phyloP scores from a whole-genome alignment of 2,329 filamentous ascomycete species.

The Cucurbitaria berberidis region DNA sequence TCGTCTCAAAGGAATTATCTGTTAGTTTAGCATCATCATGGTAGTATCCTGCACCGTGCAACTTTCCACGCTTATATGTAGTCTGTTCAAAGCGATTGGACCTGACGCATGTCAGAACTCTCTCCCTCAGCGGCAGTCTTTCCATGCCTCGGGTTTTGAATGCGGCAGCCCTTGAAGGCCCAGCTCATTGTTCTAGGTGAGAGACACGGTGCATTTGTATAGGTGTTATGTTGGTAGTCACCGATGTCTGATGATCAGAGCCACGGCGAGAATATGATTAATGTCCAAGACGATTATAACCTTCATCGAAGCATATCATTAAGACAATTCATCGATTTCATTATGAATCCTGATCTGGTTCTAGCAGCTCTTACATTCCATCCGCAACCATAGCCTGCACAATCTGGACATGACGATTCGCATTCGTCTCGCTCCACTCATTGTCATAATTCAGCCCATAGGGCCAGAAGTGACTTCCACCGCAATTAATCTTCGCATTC shows the following conservation, averaged over 20 bases:
- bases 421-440: conserved; percentile 47
- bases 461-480: conserved; percentile 42
- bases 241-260: conserved; percentile 24
- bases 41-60: conserved; percentile 43
- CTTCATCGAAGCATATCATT: not conserved
- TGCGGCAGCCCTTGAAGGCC: conserved; percentile 67
- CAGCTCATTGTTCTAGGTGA: conserved; percentile 18
- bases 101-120: conserved; percentile 60
- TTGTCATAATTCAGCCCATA: conserved; percentile 46
- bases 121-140: conserved; percentile 59
- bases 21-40: conserved; percentile 48
- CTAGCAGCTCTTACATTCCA: conserved; percentile 27
- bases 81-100: conserved; percentile 53
- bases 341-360: too few species aligned
- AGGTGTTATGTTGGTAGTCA: conserved; percentile 19
- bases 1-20: conserved; percentile 37
- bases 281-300: conserved; percentile 7
- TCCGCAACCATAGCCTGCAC: conserved; percentile 44
- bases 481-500: conserved; percentile 42
- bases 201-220: conserved; percentile 14
- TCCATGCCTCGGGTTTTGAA: conserved; percentile 75
- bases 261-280: conserved; percentile 22
- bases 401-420: conserved; percentile 41
- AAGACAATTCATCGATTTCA: not conserved
- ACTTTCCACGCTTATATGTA: conserved; percentile 30